These are phyloP conservation scores for Pythium brassicae DNA, from an alignment of 352 stramenopile species.

Conservation along the genomic window DNA sequence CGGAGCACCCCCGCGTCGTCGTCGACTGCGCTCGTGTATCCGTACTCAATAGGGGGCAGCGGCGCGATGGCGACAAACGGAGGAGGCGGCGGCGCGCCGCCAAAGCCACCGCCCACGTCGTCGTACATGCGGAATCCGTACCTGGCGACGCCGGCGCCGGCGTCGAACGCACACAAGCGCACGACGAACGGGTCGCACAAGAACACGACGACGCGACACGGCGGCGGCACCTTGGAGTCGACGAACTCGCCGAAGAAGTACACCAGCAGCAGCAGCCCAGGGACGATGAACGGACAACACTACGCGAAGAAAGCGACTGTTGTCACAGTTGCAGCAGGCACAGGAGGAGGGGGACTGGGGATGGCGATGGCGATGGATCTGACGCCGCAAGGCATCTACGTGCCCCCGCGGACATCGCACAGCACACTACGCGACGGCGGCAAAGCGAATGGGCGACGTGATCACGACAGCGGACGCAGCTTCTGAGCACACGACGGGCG, in stretches of 20 bases:
- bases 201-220: conserved; percentile 3
- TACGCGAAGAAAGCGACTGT: conserved; percentile 7
- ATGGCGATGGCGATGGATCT: conserved; percentile 18
- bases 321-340: background rate
- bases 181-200: conserved; percentile 5
- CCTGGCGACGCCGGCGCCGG: conserved; percentile 9
- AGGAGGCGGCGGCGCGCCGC: conserved; percentile 14
- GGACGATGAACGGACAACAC: background rate
- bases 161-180: conserved; percentile 22
- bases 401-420: conserved; percentile 37
- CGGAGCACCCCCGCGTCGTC: background rate
- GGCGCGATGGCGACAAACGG: background rate
- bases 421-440: conserved; percentile 23
- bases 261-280: conserved; percentile 14
- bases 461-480: background rate
- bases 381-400: conserved; percentile 26
- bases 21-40: conserved; percentile 14
- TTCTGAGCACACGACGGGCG: background rate
- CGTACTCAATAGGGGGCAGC: conserved; percentile 22
- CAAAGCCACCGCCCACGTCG: conserved; percentile 42
- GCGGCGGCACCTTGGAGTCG: conserved; percentile 24
- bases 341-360: conserved; percentile 1
- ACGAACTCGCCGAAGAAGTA: conserved; percentile 50
- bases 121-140: conserved; percentile 50
- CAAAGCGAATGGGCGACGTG: background rate